phyloP scores from a whole-genome alignment of 805 yeast genomes.

The Zygosaccharomyces pseudorouxii region DNA sequence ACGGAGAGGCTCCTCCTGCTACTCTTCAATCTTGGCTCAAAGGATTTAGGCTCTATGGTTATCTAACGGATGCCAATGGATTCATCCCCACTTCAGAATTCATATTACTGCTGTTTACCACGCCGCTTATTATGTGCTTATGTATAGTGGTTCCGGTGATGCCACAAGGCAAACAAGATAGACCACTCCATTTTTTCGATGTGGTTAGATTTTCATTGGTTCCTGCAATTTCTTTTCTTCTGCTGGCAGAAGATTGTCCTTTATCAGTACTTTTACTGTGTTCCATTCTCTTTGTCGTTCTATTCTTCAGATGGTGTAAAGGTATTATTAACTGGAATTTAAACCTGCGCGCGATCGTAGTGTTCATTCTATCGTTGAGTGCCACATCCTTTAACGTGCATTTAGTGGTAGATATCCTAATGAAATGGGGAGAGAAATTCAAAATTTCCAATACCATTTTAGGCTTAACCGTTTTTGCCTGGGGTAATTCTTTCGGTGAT shows the following conservation, averaged over 20 bases:
- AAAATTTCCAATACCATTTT: constrained; percentile 70
- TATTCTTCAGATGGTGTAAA: constrained; percentile 7
- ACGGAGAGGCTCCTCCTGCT: background rate
- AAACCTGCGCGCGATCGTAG: constrained; percentile 40
- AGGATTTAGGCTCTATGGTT: constrained; percentile 12
- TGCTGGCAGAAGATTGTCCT: constrained; percentile 7
- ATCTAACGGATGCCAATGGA: constrained; percentile 10
- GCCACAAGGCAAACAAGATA: constrained; percentile 1
- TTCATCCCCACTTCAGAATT: constrained; percentile 17
- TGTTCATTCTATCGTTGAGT: constrained; percentile 61
- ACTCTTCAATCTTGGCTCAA: constrained; percentile 10
- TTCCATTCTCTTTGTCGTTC: constrained; percentile 2
- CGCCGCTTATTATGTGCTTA: constrained; percentile 22
- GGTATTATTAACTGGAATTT: constrained; percentile 7
- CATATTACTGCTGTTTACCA: constrained; percentile 19
- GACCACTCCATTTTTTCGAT: constrained; percentile 8
- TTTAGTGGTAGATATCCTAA: constrained; percentile 54
- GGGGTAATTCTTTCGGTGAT: constrained; percentile 93
- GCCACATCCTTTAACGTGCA: constrained; percentile 51
- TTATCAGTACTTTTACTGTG: constrained; percentile 4
- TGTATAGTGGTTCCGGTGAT: constrained; percentile 19
- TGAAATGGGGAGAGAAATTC: constrained; percentile 54
- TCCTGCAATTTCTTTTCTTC: constrained; percentile 7
- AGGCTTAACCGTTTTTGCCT: constrained; percentile 84
- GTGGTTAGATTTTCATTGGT: constrained; percentile 12